Evolutionary conservation across 148 eudicot genomes (phyloP).

Genomic region (Silene uniflora): DNA sequence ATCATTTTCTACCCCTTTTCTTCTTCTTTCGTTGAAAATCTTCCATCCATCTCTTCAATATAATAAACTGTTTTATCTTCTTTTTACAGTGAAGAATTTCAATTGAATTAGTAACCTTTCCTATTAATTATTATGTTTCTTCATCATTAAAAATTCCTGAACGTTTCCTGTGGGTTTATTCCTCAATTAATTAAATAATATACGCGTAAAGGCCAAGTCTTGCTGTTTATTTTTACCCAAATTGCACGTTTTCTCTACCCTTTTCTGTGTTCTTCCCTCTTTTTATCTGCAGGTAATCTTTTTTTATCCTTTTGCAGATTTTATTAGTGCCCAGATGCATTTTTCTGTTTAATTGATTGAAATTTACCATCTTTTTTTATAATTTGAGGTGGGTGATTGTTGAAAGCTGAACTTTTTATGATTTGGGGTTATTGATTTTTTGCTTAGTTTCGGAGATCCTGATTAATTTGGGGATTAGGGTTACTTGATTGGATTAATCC

Average conservation of each 20-base stretch:
- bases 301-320: not conserved
- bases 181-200: constrained; percentile 18
- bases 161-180: constrained; percentile 19
- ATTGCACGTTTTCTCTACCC: too few relatives aligned
- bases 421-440: constrained; percentile 11
- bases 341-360: not conserved
- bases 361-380: not conserved
- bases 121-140: too few relatives aligned
- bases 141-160: not conserved
- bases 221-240: not conserved
- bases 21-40: too few relatives aligned
- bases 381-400: not conserved
- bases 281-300: constrained; percentile 2
- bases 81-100: too few relatives aligned
- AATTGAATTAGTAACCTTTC: too few relatives aligned
- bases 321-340: not conserved
- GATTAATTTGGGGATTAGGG: not conserved
- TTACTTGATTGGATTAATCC: too few relatives aligned
- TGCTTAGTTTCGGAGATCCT: constrained; percentile 1
- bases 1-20: too few relatives aligned
- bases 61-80: too few relatives aligned
- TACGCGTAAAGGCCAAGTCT: constrained; percentile 16
- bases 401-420: not conserved
- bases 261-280: not conserved
- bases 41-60: too few relatives aligned